A percentile compares a stretch with the other conserved stretches of the same genome.
Conservation (phyloP, 2,329 filamentous ascomycete species). For the Meredithiella fracta region DNA sequence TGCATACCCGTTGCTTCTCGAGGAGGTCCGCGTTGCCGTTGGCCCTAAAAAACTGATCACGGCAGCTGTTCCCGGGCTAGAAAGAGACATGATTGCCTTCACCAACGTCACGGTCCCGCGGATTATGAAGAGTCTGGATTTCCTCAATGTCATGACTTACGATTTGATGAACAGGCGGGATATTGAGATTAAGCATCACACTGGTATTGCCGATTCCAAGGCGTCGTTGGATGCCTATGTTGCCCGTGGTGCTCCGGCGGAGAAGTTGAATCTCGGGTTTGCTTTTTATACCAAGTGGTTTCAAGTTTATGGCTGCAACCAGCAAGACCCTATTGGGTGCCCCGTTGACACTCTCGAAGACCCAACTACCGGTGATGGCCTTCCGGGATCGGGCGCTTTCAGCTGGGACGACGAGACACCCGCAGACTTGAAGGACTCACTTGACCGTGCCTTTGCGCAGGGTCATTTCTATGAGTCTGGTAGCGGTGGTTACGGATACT, state of each 20-base stretch:
- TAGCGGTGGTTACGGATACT: conserved; percentile 50
- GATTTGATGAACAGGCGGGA: conserved; percentile 56
- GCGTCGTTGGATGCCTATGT: conserved; percentile 43
- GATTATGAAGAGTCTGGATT: conserved; percentile 44
- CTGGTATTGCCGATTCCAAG: conserved; percentile 39
- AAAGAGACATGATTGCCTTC: conserved; percentile 51
- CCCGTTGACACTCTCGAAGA: conserved; percentile 41
- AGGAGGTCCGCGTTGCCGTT: conserved; percentile 40
- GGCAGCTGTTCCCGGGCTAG: conserved; percentile 49
- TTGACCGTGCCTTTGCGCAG: conserved; percentile 33
- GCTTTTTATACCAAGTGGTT: conserved; percentile 55
- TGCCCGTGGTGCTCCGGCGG: conserved; percentile 31
- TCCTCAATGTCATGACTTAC: conserved; percentile 54
- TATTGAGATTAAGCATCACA: conserved; percentile 46
- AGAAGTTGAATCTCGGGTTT: conserved; percentile 45
- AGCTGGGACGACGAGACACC: conserved; percentile 43
- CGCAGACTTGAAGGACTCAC: conserved; percentile 37
- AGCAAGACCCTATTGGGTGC: conserved; percentile 33
- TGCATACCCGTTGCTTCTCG: conserved; percentile 45
- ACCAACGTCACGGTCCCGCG: conserved; percentile 39
- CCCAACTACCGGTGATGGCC: conserved; percentile 37
- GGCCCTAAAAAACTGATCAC: conserved; percentile 43
- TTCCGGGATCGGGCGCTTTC: conserved; percentile 40
- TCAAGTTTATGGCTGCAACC: conserved; percentile 29
- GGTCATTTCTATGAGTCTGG: conserved; percentile 38